These are phyloP conservation scores for Cetraspora pellucida DNA, from an alignment of 192 early-diverging fungal species.

Conservation along the genomic window DNA sequence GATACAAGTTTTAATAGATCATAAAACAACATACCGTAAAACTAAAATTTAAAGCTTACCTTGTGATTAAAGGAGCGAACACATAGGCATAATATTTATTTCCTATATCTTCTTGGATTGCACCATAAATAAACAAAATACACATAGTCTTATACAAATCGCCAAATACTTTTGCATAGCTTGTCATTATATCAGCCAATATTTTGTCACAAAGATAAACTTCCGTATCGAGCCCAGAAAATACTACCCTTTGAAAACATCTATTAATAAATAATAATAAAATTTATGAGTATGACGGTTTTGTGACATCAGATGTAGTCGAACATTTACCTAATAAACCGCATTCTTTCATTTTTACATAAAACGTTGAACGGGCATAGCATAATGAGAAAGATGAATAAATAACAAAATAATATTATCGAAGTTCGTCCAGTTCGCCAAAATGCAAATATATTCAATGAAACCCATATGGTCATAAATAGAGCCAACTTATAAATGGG, in stretches of 20 bases:
- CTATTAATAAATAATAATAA: slow-evolving; percentile 36
- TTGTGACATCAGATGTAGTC: background rate
- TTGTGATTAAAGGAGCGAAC: slow-evolving; percentile 64
- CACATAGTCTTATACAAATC: slow-evolving; percentile 74
- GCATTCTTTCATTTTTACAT: slow-evolving; percentile 52
- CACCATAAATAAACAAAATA: slow-evolving; percentile 55
- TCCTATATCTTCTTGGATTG: slow-evolving; percentile 33
- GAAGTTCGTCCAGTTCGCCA: slow-evolving; percentile 40
- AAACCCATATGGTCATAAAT: slow-evolving; percentile 43
- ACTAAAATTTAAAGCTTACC: slow-evolving; percentile 45
- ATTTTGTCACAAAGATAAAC: slow-evolving; percentile 81
- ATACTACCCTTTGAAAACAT: slow-evolving; percentile 52
- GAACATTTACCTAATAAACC: slow-evolving; percentile 52
- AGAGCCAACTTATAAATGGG: slow-evolving; percentile 53
- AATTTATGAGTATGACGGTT: background rate
- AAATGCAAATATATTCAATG: slow-evolving; percentile 53
- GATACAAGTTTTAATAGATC: background rate
- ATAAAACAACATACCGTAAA: background rate
- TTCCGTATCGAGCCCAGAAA: slow-evolving; percentile 49
- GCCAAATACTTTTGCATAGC: slow-evolving; percentile 86
- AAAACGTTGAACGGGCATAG: slow-evolving; percentile 52
- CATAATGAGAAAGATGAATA: slow-evolving; percentile 43
- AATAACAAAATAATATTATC: slow-evolving; percentile 52
- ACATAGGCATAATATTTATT: slow-evolving; percentile 55
- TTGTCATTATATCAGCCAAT: slow-evolving; percentile 93